Evolutionary conservation across 2,329 filamentous ascomycete genomes (phyloP).

Genomic region (Amylocarpus encephaloides): DNA sequence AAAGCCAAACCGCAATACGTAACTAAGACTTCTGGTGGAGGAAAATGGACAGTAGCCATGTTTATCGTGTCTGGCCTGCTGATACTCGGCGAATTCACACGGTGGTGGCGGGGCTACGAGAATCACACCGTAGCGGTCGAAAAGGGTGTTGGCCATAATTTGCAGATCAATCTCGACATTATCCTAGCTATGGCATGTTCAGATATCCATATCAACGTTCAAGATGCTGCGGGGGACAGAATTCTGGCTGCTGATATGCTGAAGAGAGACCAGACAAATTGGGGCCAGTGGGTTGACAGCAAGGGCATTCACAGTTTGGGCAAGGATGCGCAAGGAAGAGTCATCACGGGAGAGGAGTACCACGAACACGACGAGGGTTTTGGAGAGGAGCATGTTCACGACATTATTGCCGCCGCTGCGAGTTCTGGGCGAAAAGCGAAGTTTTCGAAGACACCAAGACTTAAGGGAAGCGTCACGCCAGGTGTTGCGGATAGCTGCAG

Average conservation of each 20-base stretch:
- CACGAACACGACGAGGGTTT: conserved; percentile 61
- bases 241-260: conserved; percentile 76
- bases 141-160: conserved; percentile 75
- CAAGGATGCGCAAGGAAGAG: conserved; percentile 46
- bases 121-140: conserved; percentile 90
- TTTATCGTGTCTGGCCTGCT: conserved; percentile 68
- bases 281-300: conserved; percentile 72
- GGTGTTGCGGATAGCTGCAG: conserved; percentile 66
- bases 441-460: conserved; percentile 67
- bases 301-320: conserved; percentile 59
- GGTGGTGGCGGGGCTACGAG: conserved; percentile 81
- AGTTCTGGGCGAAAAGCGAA: conserved; percentile 52
- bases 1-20: conserved; percentile 96
- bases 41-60: conserved; percentile 88
- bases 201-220: conserved; percentile 92
- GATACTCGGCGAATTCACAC: conserved; percentile 66
- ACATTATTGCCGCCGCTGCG: conserved; percentile 71
- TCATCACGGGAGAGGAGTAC: conserved; percentile 52
- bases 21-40: conserved; percentile 74
- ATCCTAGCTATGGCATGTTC: conserved; percentile 82
- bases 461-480: conserved; percentile 33
- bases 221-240: conserved; percentile 88
- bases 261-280: conserved; percentile 69
- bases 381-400: conserved; percentile 79
- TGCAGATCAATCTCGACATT: conserved; percentile 95